Evolutionary conservation across 2,329 filamentous ascomycete genomes (phyloP).

Genomic region (Pseudogymnoascus sp.): DNA sequence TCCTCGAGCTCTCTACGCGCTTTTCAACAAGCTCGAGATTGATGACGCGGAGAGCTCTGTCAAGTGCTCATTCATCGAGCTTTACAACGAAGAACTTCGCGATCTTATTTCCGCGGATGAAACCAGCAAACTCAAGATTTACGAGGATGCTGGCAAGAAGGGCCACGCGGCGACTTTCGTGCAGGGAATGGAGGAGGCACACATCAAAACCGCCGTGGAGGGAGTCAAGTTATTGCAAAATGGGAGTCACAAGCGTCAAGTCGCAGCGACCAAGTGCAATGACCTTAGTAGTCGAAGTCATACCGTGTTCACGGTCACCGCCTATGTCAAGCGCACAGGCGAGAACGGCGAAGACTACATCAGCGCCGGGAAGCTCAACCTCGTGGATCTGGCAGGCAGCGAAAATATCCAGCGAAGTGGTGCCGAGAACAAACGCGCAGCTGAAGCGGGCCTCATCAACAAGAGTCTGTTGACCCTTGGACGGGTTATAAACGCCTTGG

Average conservation of each 20-base stretch:
- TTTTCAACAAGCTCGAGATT: constrained; percentile 76
- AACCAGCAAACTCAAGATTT: constrained; percentile 83
- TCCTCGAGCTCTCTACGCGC: constrained; percentile 75
- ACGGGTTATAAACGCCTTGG: constrained; percentile 92
- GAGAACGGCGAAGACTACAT: constrained; percentile 86
- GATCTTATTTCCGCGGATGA: constrained; percentile 82
- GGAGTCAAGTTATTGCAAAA: constrained; percentile 83
- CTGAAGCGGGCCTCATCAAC: constrained; percentile 94
- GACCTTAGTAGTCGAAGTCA: constrained; percentile 95
- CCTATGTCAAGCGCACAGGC: constrained; percentile 72
- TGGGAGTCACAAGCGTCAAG: constrained; percentile 88
- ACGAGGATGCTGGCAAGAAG: constrained; percentile 78
- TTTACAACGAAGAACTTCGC: constrained; percentile 95
- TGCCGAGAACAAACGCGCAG: constrained; percentile 93
- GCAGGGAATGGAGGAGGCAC: constrained; percentile 94
- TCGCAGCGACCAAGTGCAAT: constrained; percentile 99
- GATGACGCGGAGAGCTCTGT: constrained; percentile 78
- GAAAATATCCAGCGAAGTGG: constrained; percentile 97
- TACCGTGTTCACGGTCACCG: constrained; percentile 93
- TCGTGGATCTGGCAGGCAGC: constrained; percentile 93
- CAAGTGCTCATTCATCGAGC: constrained; percentile 96
- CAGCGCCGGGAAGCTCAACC: constrained; percentile 85
- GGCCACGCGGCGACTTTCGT: constrained; percentile 81
- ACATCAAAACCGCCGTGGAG: constrained; percentile 75
- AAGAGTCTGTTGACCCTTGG: constrained; percentile 93